phyloP scores from a whole-genome alignment of 2,329 filamentous ascomycete species.

The Fusarium drepaniforme region DNA sequence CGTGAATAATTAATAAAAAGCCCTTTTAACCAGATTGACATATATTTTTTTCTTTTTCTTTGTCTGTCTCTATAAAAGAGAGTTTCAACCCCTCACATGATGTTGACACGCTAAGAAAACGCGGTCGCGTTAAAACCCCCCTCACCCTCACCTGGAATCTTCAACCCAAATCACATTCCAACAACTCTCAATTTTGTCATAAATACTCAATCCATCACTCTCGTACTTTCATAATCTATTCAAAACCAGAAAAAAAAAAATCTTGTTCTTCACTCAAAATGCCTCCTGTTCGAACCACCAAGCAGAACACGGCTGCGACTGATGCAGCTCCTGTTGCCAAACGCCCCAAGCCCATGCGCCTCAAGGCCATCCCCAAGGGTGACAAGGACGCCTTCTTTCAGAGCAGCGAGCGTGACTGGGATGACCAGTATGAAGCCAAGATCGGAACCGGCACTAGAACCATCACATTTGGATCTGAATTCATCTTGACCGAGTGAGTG shows the following conservation, averaged over 20 bases:
- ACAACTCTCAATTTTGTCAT: background rate
- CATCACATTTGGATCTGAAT: conserved; percentile 9
- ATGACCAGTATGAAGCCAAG: conserved; percentile 7
- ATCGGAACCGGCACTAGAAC: conserved; percentile 20
- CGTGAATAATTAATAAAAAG: background rate
- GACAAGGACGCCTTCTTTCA: background rate
- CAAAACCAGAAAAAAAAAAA: background rate
- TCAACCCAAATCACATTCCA: background rate
- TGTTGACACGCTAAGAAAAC: background rate
- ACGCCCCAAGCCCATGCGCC: background rate
- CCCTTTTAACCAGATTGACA: background rate
- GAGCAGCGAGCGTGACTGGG: conserved; percentile 4
- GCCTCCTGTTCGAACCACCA: conserved; percentile 20
- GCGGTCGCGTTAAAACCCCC: background rate
- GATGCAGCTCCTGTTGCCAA: conserved; percentile 3
- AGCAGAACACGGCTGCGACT: conserved; percentile 7
- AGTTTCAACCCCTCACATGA: background rate
- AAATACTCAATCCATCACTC: background rate
- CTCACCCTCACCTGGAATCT: background rate
- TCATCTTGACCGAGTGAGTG: conserved; percentile 27
- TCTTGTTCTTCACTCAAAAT: background rate
- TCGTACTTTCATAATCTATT: background rate
- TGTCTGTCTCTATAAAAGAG: background rate
- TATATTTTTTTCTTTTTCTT: background rate
- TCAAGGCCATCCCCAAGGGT: conserved; percentile 16